These are phyloP conservation scores for Endocarpon pusillum DNA, from an alignment of 495 filamentous ascomycete species.

Conservation along the genomic window DNA sequence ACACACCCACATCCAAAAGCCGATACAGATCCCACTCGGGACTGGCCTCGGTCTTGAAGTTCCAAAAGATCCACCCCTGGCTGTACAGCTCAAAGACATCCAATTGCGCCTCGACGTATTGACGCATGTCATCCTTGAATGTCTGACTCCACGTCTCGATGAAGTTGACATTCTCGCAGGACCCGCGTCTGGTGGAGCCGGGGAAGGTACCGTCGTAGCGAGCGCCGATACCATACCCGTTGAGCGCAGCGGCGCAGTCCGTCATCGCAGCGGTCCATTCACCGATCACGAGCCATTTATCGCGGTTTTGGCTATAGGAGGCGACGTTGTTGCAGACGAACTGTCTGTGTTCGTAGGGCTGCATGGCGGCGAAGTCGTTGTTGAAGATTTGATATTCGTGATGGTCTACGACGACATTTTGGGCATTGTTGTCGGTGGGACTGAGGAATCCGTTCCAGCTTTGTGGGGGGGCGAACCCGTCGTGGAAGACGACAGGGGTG, in stretches of 20 bases:
- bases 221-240: conserved; percentile 40
- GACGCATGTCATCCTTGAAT: conserved; percentile 17
- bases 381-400: conserved; percentile 35
- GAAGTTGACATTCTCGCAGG: conserved; percentile 22
- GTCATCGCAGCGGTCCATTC: conserved; percentile 45
- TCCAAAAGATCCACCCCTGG: conserved; percentile 34
- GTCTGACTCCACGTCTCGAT: conserved; percentile 18
- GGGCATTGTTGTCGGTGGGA: conserved; percentile 15
- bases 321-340: conserved; percentile 22
- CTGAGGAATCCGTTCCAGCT: conserved; percentile 26
- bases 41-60: conserved; percentile 30
- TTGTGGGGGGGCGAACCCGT: conserved; percentile 13
- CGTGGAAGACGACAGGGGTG: conserved; percentile 13
- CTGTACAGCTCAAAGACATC: conserved; percentile 23
- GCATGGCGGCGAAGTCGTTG: conserved; percentile 13
- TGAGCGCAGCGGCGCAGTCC: conserved; percentile 39
- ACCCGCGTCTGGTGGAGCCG: conserved; percentile 17
- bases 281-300: conserved; percentile 31
- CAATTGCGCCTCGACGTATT: conserved; percentile 30
- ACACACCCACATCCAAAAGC: conserved; percentile 26
- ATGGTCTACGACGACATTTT: conserved; percentile 26
- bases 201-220: conserved; percentile 35
- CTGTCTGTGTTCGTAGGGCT: conserved; percentile 22
- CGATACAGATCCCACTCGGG: conserved; percentile 32
- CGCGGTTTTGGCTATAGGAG: conserved; percentile 17